These are phyloP conservation scores for Dentipellis sp. DNA, from an alignment of 768 basidiomycete genomes.

Conservation along the genomic window DNA sequence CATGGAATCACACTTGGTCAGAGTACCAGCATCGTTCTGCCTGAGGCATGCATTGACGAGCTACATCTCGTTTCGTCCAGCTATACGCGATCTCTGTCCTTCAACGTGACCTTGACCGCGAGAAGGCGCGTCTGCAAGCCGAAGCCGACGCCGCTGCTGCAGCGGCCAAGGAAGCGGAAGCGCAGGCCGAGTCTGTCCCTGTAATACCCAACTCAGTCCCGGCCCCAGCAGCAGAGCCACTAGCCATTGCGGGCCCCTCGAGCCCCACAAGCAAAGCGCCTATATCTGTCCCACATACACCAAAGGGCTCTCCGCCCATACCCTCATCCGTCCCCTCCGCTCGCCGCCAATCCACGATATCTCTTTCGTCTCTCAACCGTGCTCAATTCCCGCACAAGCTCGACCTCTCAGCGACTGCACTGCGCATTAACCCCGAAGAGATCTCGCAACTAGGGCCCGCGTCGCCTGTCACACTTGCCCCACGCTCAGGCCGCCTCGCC, in stretches of 20 bases:
- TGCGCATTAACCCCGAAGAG: conserved; percentile 61
- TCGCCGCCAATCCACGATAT: conserved; percentile 69
- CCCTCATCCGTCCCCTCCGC: conserved; percentile 23
- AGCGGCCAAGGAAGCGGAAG: conserved; percentile 21
- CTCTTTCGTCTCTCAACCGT: conserved; percentile 70
- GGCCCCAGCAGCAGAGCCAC: not conserved
- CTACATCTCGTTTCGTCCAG: conserved; percentile 25
- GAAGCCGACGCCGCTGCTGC: conserved; percentile 30
- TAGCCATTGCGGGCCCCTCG: not conserved
- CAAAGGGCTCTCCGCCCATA: conserved; percentile 25
- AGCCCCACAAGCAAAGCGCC: not conserved
- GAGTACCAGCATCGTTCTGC: conserved; percentile 15
- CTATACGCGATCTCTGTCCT: conserved; percentile 63
- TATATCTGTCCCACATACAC: conserved; percentile 18
- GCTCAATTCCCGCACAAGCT: conserved; percentile 65
- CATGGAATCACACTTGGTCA: conserved; percentile 63
- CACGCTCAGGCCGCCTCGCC: conserved; percentile 52
- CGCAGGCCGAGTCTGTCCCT: conserved; percentile 6
- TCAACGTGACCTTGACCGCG: conserved; percentile 54
- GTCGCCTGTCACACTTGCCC: conserved; percentile 77
- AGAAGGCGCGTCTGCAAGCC: conserved; percentile 23
- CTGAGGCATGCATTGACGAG: not conserved
- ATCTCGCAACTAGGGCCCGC: conserved; percentile 49
- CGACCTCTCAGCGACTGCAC: conserved; percentile 64
- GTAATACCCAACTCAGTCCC: not conserved